These are phyloP conservation scores for Astragalus glycyphyllos DNA, from an alignment of 306 rosid species.

Conservation along the genomic window DNA sequence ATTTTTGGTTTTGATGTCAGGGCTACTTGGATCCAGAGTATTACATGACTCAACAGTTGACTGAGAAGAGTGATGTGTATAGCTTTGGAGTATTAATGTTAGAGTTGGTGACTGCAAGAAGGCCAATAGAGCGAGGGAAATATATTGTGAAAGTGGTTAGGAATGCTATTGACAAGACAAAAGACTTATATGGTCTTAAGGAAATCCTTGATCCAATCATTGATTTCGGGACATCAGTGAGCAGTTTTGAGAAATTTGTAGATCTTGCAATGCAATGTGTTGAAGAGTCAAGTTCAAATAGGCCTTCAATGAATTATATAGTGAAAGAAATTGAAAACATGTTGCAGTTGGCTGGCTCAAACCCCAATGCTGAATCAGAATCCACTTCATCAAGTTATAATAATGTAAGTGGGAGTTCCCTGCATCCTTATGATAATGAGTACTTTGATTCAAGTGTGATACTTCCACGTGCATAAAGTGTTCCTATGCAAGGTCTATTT, in stretches of 20 bases:
- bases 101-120: constrained; percentile 69
- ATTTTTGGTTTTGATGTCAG: constrained; percentile 45
- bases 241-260: constrained; percentile 62
- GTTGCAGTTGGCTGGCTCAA: constrained; percentile 56
- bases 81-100: constrained; percentile 78
- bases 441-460: constrained; percentile 49
- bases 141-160: constrained; percentile 68
- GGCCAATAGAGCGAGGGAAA: constrained; percentile 69
- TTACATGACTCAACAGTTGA: constrained; percentile 59
- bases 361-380: constrained; percentile 53
- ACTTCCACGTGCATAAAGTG: constrained; percentile 39
- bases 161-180: constrained; percentile 50
- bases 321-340: constrained; percentile 72
- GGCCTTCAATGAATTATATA: constrained; percentile 73
- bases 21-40: constrained; percentile 75
- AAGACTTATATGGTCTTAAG: constrained; percentile 45
- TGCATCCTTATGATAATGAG: constrained; percentile 53
- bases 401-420: constrained; percentile 38
- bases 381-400: constrained; percentile 58
- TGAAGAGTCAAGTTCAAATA: constrained; percentile 51
- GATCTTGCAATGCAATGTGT: constrained; percentile 68
- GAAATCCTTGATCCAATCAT: constrained; percentile 58
- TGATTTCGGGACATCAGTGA: constrained; percentile 40
- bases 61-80: constrained; percentile 82
- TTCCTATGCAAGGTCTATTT: neutral